Conservation (phyloP, 2,329 filamentous ascomycete genomes). For the Nemania bipapillata region DNA sequence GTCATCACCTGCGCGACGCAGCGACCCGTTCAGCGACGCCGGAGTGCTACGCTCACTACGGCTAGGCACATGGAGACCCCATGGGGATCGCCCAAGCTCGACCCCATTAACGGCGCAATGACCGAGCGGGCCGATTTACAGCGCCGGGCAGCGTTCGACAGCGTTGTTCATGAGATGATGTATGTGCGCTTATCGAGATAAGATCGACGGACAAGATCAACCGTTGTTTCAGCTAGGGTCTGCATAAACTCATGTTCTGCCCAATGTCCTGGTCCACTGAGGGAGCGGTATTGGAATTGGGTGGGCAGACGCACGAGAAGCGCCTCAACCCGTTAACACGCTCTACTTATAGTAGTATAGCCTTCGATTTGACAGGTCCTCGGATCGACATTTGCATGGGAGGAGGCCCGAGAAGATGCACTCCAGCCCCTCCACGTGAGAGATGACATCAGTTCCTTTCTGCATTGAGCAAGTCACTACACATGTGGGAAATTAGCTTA, state of each 20-base stretch:
- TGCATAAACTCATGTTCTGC: neutral
- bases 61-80: constrained; percentile 11
- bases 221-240: constrained; percentile 10
- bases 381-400: no score
- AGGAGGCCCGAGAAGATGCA: no score
- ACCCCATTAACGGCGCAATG: neutral
- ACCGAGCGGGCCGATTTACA: constrained; percentile 19
- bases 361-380: no score
- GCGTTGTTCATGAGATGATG: neutral
- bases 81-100: constrained; percentile 1
- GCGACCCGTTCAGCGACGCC: neutral
- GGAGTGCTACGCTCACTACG: neutral
- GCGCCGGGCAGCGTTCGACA: neutral
- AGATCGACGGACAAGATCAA: constrained; percentile 4
- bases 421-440: no score
- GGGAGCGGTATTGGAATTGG: no score
- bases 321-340: no score
- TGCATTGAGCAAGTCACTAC: no score
- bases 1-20: constrained; percentile 1
- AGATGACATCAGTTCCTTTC: no score
- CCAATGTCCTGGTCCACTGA: no score
- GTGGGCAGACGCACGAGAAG: no score
- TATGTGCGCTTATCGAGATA: neutral
- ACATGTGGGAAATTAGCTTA: no score
- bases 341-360: no score